Percentiles rank a stretch among this genome's conserved stretches.
Conservation (phyloP, 805 yeast species). For the Candida silvatica region DNA sequence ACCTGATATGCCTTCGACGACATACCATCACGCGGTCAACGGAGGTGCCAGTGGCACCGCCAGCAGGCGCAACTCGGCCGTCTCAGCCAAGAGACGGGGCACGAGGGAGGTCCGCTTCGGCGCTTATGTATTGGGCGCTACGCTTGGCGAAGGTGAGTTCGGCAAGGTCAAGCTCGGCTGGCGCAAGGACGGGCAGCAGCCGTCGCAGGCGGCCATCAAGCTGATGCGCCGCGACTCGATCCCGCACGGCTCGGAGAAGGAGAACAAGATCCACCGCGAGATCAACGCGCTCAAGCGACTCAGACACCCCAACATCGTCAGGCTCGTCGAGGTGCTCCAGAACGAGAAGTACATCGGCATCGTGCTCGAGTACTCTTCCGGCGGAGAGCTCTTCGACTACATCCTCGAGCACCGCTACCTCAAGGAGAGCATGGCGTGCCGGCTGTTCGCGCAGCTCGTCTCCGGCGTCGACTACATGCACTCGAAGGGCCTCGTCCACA, state of each 20-base stretch:
- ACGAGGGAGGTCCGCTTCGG: slow-evolving; percentile 80
- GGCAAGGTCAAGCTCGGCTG: slow-evolving; percentile 97
- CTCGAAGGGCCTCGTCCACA: slow-evolving; percentile 69
- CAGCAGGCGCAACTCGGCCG: background rate
- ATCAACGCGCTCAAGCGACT: slow-evolving; percentile 81
- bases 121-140: slow-evolving; percentile 81
- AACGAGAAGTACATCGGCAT: slow-evolving; percentile 94
- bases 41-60: too few species aligned
- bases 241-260: slow-evolving; percentile 79
- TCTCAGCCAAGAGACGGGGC: background rate
- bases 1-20: background rate
- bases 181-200: slow-evolving; percentile 75
- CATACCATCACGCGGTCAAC: background rate
- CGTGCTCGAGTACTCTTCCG: slow-evolving; percentile 92
- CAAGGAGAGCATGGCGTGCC: slow-evolving; percentile 80
- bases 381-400: slow-evolving; percentile 94
- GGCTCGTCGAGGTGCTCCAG: slow-evolving; percentile 85
- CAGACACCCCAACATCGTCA: slow-evolving; percentile 90
- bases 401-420: slow-evolving; percentile 79
- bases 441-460: slow-evolving; percentile 85
- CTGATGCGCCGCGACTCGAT: slow-evolving; percentile 82
- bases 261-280: slow-evolving; percentile 85
- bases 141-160: slow-evolving; percentile 96
- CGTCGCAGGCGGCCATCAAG: slow-evolving; percentile 88
- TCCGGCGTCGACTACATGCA: slow-evolving; percentile 91